Base-by-base conservation (phyloP, 176 grass and related monocot species). In the Calamus simplicifolius region DNA sequence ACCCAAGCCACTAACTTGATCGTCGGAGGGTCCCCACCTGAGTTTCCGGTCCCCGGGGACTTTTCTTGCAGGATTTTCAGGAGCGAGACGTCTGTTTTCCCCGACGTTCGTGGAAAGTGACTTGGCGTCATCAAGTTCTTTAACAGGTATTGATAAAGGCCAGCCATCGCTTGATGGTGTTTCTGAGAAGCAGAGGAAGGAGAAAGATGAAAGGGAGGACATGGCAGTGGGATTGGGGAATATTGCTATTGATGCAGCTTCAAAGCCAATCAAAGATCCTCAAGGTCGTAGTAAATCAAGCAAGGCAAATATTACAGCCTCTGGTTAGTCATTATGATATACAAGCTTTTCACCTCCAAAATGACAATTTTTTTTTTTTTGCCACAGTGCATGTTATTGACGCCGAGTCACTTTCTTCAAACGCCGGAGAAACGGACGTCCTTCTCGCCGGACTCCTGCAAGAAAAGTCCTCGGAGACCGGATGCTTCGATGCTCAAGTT, bases 141-240 rank as follows among this genome's bases (percentile, higher is more conserved):
- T n/a, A n/a, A n/a, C n/a, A n/a, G n/a, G n/a, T n/a, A 26, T 59
- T 8, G 68, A 82, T 16, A 53, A 53, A n/a, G 51, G 57, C 30
- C n/a, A 66, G 38, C 27, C 71, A 76, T 76, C 38, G 2, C 59
- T 25, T 68, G 76, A 81, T 29, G 63, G 6, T 60, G 68, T 55
- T 64, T 79, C 75, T 49, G 84, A 92, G 53, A 85, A 82, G 59
- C 53, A 83, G 35, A 85, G 18, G 79, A 80, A 77, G 43, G 81
- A 98, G 69, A 89, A 82, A 15, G 81, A 97, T 55, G 92, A 80
- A 30, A 88, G 75, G 65, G 92, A 97, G 50, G 83, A 72, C 8
- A 88, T 91, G 84, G 84, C 84, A 0, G 56, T 80, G 58, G 87
- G 75, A 66, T 52, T 97, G 48, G 73, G 87, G 25, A 97, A 97